These are phyloP conservation scores for Pyropia yezoensis DNA, from an alignment of 23 red algal species.

Conservation along the genomic window DNA sequence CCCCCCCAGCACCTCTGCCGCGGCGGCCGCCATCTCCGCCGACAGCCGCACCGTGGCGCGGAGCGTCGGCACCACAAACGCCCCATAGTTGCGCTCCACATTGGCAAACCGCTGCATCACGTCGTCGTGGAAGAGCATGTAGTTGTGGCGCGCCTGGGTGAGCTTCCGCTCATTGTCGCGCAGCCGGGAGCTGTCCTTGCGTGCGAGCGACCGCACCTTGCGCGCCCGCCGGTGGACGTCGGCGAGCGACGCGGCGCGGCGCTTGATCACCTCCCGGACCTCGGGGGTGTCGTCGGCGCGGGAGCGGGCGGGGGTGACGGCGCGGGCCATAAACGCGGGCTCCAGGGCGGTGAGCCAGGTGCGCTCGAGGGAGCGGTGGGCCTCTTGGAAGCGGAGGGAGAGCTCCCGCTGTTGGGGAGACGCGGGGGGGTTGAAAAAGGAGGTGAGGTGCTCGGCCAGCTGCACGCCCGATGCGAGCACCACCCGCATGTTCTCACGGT, in stretches of 20 bases:
- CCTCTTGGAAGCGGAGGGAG: too few relatives aligned
- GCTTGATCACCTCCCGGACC: constrained; percentile 40
- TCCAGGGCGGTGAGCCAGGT: too few relatives aligned
- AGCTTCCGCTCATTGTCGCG: constrained; percentile 51
- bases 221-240: constrained; percentile 53
- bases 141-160: constrained; percentile 46
- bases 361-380: too few relatives aligned
- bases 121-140: constrained; percentile 39
- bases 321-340: neutral
- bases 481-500: too few relatives aligned
- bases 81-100: constrained; percentile 45
- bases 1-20: constrained; percentile 25
- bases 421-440: too few relatives aligned
- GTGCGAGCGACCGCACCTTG: constrained; percentile 23
- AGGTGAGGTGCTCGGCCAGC: too few relatives aligned
- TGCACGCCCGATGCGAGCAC: too few relatives aligned
- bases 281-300: constrained; percentile 46
- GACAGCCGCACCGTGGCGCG: constrained; percentile 33
- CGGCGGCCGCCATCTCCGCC: constrained; percentile 22
- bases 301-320: constrained; percentile 23
- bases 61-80: constrained; percentile 38
- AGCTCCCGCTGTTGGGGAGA: too few relatives aligned
- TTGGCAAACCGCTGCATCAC: constrained; percentile 59
- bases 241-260: constrained; percentile 20
- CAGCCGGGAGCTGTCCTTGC: constrained; percentile 41